Conservation (phyloP, 140 eudicot genomes). For the Eryngium alpinum region DNA sequence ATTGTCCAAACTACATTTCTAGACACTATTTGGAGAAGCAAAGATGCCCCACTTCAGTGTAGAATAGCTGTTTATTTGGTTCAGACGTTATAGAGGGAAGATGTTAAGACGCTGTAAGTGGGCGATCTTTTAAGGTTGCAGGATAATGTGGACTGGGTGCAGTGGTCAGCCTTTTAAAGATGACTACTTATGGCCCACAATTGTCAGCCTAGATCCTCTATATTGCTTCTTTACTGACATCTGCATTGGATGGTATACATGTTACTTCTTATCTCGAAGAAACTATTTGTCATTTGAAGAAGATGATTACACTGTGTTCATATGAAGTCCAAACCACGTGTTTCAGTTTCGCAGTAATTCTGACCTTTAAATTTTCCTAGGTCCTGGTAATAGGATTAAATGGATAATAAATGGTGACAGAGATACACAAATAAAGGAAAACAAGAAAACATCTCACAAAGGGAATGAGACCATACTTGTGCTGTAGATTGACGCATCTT, state of each 20-base stretch:
- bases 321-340: not conserved
- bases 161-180: not conserved
- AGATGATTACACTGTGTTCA: not conserved
- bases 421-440: not conserved
- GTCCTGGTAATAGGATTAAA: not conserved
- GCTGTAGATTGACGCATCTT: slow-evolving; percentile 99
- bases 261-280: not conserved
- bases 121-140: not conserved
- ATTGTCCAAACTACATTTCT: no score
- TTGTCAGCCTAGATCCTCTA: not conserved
- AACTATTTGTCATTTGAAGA: not conserved
- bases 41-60: not conserved
- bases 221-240: not conserved
- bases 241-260: not conserved
- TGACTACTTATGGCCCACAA: not conserved
- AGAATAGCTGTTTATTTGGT: not conserved
- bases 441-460: not conserved
- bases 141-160: not conserved
- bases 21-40: not conserved
- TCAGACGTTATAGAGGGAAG: not conserved
- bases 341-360: not conserved
- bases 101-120: not conserved
- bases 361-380: no score
- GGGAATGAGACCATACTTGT: slow-evolving; percentile 43
- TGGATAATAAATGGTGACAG: not conserved